Evolutionary conservation across 805 yeast species (phyloP), one percentile per base, ranked within the genome.

Genomic region (Candida insectorum): DNA sequence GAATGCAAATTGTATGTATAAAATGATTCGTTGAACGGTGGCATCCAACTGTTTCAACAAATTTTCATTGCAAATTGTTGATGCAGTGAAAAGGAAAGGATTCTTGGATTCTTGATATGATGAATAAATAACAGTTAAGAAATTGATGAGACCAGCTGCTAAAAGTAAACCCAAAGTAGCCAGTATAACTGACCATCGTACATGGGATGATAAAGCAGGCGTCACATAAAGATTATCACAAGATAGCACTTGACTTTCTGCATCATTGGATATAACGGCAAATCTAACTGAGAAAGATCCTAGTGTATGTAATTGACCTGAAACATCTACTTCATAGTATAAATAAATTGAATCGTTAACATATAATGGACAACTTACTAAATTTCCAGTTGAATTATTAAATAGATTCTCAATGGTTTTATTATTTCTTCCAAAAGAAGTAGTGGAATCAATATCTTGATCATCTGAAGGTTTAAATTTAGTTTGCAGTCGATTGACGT

Each of bases 61-160:
- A 2, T 75, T 68, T 19, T 69, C 76, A 45, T 76, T 77, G 50
- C 83, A 77, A 29, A 75, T 76, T 18, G 79, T 72, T 5, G 83
- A 66, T 16, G 81, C 81, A 37, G 62, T 47, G 47, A 65, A 60
- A 35, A 78, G 46, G 48, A 75, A 69, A 21, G 79, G 72, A 42
- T 75, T 64, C 28, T 70, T 49, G 19, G 84, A 57, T 56, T 77
- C 86, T 58, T 73, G 79, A 48, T 69, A 73, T 0, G 84, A 79
- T 24, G 83, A 65, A 34, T 48, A 54, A n/a, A 59, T 71, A 31
- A 69, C 56, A 6, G 66, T 58, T 38, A 71, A 49, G 23, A 60
- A 40, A 23, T 75, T 63, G 16, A 73, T 41, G 3, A 59, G 36
- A n/a, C 63, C 61, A 5, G 80, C 52, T 3, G 59, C 56, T 2